Conservation (phyloP, 805 yeast species). For the Teunomyces atbi region DNA sequence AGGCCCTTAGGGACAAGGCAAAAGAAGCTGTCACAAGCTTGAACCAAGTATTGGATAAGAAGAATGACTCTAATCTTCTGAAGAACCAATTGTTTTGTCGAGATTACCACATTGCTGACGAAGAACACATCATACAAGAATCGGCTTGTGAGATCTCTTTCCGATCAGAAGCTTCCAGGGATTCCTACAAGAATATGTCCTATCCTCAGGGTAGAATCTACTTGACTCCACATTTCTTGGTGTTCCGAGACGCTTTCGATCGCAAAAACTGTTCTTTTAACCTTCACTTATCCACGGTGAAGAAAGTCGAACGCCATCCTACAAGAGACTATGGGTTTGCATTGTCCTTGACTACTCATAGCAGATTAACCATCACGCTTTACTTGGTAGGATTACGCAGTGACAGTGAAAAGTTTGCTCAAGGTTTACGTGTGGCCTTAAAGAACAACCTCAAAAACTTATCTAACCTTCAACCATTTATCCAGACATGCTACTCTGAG, state of each 20-base stretch:
- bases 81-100: conserved; percentile 69
- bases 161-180: conserved; percentile 24
- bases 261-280: conserved; percentile 63
- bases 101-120: conserved; percentile 69
- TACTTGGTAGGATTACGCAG: conserved; percentile 79
- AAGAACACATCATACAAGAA: conserved; percentile 64
- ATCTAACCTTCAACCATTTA: conserved; percentile 59
- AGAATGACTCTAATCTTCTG: conserved; percentile 44
- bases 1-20: conserved; percentile 46
- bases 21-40: conserved; percentile 47
- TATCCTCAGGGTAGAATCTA: conserved; percentile 61
- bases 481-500: conserved; percentile 80
- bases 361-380: conserved; percentile 59
- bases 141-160: conserved; percentile 57
- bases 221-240: conserved; percentile 71
- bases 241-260: conserved; percentile 72
- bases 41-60: conserved; percentile 43
- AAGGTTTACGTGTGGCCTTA: conserved; percentile 57
- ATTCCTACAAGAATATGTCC: conserved; percentile 18
- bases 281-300: conserved; percentile 72
- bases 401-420: conserved; percentile 78
- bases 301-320: conserved; percentile 84
- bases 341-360: conserved; percentile 64
- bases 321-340: conserved; percentile 76
- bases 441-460: conserved; percentile 64